phyloP scores from a whole-genome alignment of 495 filamentous ascomycete genomes.

The Talaromyces adpressus region DNA sequence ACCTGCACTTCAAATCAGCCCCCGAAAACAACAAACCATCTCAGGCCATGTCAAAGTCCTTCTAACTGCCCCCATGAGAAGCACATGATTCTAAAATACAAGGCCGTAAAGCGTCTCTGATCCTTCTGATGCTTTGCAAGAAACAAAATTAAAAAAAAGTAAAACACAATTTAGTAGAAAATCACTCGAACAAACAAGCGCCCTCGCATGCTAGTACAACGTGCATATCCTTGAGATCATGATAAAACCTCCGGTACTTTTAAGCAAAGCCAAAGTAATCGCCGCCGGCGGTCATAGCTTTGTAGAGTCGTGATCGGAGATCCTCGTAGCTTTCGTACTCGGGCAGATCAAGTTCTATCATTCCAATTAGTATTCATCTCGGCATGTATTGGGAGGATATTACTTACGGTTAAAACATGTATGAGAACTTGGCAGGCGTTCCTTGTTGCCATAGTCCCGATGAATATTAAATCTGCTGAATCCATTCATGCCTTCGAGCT shows the following conservation, averaged over 20 bases:
- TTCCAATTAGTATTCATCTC: conserved; percentile 23
- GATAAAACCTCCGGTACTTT: conserved; percentile 12
- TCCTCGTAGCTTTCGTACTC: conserved; percentile 97
- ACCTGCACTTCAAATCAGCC: conserved; percentile 40
- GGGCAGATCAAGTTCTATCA: conserved; percentile 90
- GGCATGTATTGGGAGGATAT: not conserved
- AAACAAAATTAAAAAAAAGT: not conserved
- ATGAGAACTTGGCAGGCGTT: conserved; percentile 90
- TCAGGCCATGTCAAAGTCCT: not conserved
- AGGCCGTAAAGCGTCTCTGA: conserved; percentile 5
- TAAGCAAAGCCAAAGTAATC: conserved; percentile 98
- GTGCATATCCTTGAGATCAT: conserved; percentile 13
- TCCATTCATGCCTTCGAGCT: conserved; percentile 98
- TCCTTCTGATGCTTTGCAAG: not conserved
- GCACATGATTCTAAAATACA: conserved; percentile 6
- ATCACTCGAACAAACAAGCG: conserved; percentile 23
- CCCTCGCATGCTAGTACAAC: conserved; percentile 38
- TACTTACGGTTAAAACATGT: conserved; percentile 99
- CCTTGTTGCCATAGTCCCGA: conserved; percentile 96
- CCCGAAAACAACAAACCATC: not conserved
- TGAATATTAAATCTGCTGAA: conserved; percentile 98
- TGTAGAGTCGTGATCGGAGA: conserved; percentile 79
- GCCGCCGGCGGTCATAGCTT: conserved; percentile 89
- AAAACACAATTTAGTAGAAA: conserved; percentile 4
- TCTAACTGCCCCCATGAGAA: not conserved